A percentile compares a stretch with the other conserved stretches of the same genome.
phyloP scores from a whole-genome alignment of 352 stramenopile genomes.

The Globisporangium viniferum region DNA sequence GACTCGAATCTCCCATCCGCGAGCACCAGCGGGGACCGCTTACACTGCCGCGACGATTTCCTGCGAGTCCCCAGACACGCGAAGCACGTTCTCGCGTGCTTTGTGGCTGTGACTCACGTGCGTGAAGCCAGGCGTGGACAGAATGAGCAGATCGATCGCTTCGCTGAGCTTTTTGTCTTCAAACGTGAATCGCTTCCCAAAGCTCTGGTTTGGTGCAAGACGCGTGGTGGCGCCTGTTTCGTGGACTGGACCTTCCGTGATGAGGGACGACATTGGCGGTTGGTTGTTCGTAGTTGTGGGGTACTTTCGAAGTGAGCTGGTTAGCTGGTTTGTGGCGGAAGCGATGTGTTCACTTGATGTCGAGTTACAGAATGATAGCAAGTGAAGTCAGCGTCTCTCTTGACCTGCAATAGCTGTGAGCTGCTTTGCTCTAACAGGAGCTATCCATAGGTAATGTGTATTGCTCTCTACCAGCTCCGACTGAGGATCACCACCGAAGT shows the following conservation, averaged over 20 bases:
- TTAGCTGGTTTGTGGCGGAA: too few relatives aligned
- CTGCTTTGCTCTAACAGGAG: too few relatives aligned
- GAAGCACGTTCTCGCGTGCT: slow-evolving; percentile 6
- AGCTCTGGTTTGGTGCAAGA: not conserved
- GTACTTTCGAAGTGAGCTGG: too few relatives aligned
- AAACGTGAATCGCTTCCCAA: slow-evolving; percentile 1
- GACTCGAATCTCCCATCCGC: slow-evolving; percentile 13
- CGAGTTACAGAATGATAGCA: not conserved
- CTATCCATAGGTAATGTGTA: too few relatives aligned
- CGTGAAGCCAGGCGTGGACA: slow-evolving; percentile 15
- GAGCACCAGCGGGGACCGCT: not conserved
- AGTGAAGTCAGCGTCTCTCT: too few relatives aligned
- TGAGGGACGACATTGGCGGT: not conserved
- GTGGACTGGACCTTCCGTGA: not conserved
- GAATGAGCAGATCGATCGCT: slow-evolving; percentile 13
- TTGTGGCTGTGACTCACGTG: slow-evolving; percentile 17
- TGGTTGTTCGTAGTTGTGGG: not conserved
- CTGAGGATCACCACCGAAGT: too few relatives aligned
- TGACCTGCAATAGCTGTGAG: too few relatives aligned
- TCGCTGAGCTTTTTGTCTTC: not conserved
- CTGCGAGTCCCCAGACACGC: slow-evolving; percentile 11
- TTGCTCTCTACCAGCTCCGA: too few relatives aligned
- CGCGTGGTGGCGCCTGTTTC: not conserved
- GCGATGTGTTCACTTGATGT: not conserved
- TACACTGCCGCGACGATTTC: slow-evolving; percentile 12